phyloP scores from a whole-genome alignment of 331 rosid genomes.

The Phaseolus coccineus region DNA sequence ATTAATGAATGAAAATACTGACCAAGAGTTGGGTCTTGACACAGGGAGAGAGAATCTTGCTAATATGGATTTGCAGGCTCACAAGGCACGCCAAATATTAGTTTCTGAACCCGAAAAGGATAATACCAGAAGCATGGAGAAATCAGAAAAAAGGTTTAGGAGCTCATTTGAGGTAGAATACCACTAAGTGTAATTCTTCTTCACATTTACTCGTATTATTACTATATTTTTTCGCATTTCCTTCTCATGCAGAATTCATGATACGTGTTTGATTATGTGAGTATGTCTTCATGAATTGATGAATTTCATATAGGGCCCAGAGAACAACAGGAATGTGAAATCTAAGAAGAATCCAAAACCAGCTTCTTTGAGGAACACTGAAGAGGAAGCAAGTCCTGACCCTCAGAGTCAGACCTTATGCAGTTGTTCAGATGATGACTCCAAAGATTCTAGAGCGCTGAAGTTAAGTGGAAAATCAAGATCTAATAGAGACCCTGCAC shows the following conservation, averaged over 20 bases:
- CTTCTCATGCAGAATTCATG: neutral
- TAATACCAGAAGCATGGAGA: neutral
- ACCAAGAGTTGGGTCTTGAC: conserved; percentile 26
- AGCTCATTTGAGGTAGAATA: conserved; percentile 54
- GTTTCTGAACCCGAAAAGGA: conserved; percentile 34
- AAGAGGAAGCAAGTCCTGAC: conserved; percentile 51
- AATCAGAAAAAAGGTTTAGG: conserved; percentile 55
- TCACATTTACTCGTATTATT: neutral
- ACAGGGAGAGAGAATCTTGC: neutral
- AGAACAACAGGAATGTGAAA: conserved; percentile 53
- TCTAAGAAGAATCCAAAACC: conserved; percentile 55
- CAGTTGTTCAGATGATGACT: conserved; percentile 72
- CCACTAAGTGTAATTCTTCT: neutral
- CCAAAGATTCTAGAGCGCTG: conserved; percentile 41
- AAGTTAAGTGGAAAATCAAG: conserved; percentile 65
- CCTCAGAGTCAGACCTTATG: conserved; percentile 62
- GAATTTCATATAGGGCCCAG: conserved; percentile 36
- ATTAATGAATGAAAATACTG: conserved; percentile 46
- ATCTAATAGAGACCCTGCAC: conserved; percentile 65
- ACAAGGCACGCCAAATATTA: conserved; percentile 19
- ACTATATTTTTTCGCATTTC: neutral
- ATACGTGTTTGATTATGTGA: neutral
- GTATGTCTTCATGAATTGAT: conserved; percentile 28
- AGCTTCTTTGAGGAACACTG: conserved; percentile 46
- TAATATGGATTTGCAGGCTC: conserved; percentile 38